A percentile compares a stretch with the other conserved stretches of the same genome.
Evolutionary conservation across 2,329 filamentous ascomycete species (phyloP).

Genomic region (Alternaria panax): DNA sequence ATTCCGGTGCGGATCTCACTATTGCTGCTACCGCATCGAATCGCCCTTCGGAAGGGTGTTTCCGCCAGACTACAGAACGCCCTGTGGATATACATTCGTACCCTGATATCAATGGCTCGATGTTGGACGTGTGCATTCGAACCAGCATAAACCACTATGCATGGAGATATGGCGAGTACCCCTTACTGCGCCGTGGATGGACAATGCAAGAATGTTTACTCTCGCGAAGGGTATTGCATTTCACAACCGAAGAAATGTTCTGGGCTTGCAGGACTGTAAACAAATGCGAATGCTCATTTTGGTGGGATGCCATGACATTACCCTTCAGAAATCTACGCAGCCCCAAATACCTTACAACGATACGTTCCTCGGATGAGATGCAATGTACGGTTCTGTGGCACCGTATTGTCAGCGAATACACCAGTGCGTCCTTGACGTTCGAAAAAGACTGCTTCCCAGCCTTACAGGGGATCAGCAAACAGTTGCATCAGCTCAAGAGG

Average conservation of each 20-base stretch:
- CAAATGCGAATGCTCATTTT: not conserved
- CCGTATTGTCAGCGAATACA: not conserved
- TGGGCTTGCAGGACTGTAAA: conserved; percentile 8
- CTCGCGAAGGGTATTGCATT: conserved; percentile 1
- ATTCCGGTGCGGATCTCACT: conserved; percentile 19
- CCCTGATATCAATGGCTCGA: not conserved
- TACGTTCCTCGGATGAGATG: not conserved
- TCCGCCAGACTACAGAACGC: not conserved
- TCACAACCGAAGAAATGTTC: conserved; percentile 6
- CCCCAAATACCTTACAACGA: not conserved
- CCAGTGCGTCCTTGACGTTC: not conserved
- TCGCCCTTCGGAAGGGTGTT: conserved; percentile 4
- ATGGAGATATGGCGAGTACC: not conserved
- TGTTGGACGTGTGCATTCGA: not conserved
- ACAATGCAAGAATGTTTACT: conserved; percentile 12
- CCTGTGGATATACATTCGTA: not conserved
- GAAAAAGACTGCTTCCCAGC: conserved; percentile 10
- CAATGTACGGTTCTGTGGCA: not conserved
- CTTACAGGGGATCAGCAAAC: conserved; percentile 8
- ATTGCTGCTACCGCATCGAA: conserved; percentile 11
- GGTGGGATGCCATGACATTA: not conserved
- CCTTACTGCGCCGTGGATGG: conserved; percentile 8
- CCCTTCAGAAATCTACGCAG: not conserved
- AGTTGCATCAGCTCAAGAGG: not conserved
- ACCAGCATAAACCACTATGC: not conserved